Conservation (phyloP, 345 rosid genomes). For the Hibiscus tridactylites region DNA sequence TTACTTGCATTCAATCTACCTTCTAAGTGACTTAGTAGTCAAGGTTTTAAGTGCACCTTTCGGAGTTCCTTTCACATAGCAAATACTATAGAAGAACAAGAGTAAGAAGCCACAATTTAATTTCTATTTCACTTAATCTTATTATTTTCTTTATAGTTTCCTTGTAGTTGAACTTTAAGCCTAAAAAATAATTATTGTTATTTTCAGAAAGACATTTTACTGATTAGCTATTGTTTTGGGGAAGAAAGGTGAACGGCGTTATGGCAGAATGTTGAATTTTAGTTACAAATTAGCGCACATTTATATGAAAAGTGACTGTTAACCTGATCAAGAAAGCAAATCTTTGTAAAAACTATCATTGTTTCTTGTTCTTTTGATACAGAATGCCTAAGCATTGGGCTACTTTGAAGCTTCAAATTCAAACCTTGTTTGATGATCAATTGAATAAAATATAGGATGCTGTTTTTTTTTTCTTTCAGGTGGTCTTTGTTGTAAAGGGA, state of each 20-base stretch:
- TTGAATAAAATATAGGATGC: slow-evolving; percentile 4
- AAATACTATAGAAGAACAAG: not conserved
- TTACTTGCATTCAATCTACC: not conserved
- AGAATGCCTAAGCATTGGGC: not conserved
- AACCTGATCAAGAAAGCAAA: not conserved
- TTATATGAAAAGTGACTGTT: not conserved
- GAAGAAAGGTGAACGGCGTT: not conserved
- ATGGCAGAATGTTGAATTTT: not conserved
- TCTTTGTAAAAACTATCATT: not conserved
- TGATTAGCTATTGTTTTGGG: not conserved
- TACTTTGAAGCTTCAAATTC: not conserved
- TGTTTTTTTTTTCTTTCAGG: slow-evolving; percentile 32
- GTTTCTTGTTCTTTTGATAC: slow-evolving; percentile 5
- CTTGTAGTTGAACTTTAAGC: not conserved
- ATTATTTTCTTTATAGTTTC: not conserved
- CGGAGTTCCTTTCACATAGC: not conserved
- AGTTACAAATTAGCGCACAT: not conserved
- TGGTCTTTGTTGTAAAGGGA: slow-evolving; percentile 91
- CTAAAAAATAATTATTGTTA: not conserved
- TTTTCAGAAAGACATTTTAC: not conserved
- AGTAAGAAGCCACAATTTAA: not conserved
- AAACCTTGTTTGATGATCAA: slow-evolving; percentile 2
- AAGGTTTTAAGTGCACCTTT: not conserved
- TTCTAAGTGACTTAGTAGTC: not conserved
- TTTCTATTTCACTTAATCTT: not conserved